phyloP scores from a whole-genome alignment of 495 filamentous ascomycete species.

The Pseudotulostoma volvatum region DNA sequence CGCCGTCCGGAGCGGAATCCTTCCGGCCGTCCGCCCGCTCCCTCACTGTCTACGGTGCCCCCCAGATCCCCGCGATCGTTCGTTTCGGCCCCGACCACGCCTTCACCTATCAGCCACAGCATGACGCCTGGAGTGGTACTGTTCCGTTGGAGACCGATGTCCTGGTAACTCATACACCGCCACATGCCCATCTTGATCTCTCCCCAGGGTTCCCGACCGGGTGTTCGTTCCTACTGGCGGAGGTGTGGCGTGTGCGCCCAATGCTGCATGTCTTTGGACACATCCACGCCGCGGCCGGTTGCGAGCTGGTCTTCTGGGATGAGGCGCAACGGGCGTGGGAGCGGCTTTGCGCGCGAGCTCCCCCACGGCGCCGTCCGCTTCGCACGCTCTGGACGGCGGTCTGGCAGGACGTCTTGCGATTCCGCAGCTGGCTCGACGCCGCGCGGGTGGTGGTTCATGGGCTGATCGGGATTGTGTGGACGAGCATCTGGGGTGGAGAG shows the following conservation, averaged over 20 bases:
- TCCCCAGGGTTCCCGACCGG: constrained; percentile 41
- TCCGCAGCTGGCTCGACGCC: constrained; percentile 44
- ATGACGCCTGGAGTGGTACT: constrained; percentile 46
- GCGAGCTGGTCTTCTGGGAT: constrained; percentile 61
- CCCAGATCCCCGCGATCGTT: constrained; percentile 42
- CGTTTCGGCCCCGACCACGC: constrained; percentile 44
- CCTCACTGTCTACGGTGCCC: constrained; percentile 45
- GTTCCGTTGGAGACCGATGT: constrained; percentile 66
- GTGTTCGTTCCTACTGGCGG: constrained; percentile 55
- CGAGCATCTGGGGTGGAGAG: constrained; percentile 50
- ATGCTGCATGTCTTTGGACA: constrained; percentile 81
- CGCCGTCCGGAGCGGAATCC: constrained; percentile 2
- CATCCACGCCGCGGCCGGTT: constrained; percentile 50
- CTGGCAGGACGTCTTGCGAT: constrained; percentile 35
- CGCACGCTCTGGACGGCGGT: constrained; percentile 21
- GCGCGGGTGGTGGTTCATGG: constrained; percentile 45
- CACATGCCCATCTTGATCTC: constrained; percentile 59
- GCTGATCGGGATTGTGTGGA: constrained; percentile 49
- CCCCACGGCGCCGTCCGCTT: constrained; percentile 15
- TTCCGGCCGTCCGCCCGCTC: constrained; percentile 14
- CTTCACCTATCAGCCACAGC: constrained; percentile 43
- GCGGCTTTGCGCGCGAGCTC: constrained; percentile 35
- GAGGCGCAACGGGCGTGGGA: constrained; percentile 59
- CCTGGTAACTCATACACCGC: constrained; percentile 65
- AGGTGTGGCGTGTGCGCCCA: constrained; percentile 66